Conservation (phyloP, 768 basidiomycete genomes). For the Aureoboletus auriporus region DNA sequence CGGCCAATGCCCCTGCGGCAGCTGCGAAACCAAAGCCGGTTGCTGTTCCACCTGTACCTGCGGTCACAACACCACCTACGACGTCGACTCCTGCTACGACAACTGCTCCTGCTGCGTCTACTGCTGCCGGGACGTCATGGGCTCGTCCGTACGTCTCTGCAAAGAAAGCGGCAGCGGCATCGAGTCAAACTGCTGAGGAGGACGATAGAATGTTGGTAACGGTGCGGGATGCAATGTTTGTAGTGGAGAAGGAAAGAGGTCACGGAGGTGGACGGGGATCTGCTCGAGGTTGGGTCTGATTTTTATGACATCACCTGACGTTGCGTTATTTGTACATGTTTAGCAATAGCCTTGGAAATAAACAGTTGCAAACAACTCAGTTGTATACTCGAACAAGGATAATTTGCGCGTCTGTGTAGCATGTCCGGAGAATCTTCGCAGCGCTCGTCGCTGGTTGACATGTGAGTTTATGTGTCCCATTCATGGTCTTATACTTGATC, state of each 20-base stretch:
- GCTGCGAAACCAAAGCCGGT: conserved; percentile 36
- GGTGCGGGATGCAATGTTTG: conserved; percentile 81
- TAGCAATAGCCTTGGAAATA: conserved; percentile 22
- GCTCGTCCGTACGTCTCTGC: conserved; percentile 60
- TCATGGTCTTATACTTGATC: conserved; percentile 1
- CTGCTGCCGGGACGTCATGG: conserved; percentile 39
- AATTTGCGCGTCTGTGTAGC: conserved; percentile 5
- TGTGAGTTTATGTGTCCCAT: conserved; percentile 35
- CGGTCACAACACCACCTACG: conserved; percentile 20
- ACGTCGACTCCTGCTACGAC: conserved; percentile 29
- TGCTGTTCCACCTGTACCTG: conserved; percentile 31
- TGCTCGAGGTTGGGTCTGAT: conserved; percentile 62
- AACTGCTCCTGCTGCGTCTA: conserved; percentile 29
- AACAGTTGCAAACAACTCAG: conserved; percentile 20
- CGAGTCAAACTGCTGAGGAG: conserved; percentile 45
- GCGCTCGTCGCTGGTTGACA: conserved; percentile 68
- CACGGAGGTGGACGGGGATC: conserved; percentile 80
- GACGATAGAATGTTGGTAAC: conserved; percentile 60
- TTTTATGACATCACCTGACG: neutral
- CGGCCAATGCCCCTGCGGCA: conserved; percentile 46
- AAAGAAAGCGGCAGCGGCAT: conserved; percentile 37
- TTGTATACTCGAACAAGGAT: conserved; percentile 3
- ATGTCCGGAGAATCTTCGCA: conserved; percentile 48
- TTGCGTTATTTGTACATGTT: conserved; percentile 16
- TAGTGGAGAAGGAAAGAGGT: conserved; percentile 76